These are phyloP conservation scores for Calonectria pseudoreteaudii DNA, from an alignment of 2,329 filamentous ascomycete species.

Conservation along the genomic window DNA sequence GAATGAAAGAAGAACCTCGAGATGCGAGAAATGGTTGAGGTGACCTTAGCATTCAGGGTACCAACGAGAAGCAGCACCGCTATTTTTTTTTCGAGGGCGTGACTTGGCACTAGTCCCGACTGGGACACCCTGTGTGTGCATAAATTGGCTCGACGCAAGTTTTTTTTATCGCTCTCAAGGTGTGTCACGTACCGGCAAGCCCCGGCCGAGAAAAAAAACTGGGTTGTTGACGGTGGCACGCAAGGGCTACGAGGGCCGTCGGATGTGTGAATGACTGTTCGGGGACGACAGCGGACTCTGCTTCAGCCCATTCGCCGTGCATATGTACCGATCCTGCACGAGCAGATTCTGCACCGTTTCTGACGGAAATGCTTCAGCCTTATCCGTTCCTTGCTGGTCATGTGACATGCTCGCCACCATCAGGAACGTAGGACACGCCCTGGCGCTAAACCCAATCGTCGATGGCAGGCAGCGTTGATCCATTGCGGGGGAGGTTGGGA, in stretches of 20 bases:
- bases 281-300: too few species aligned
- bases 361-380: slow-evolving; percentile 4
- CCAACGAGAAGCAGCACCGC: slow-evolving; percentile 33
- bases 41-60: slow-evolving; percentile 34
- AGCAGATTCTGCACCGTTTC: slow-evolving; percentile 1
- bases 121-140: slow-evolving; percentile 22
- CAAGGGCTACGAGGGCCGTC: neutral
- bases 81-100: slow-evolving; percentile 36
- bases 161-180: neutral
- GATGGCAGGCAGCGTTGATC: slow-evolving; percentile 33
- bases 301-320: neutral
- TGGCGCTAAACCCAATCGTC: slow-evolving; percentile 29
- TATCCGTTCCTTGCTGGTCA: slow-evolving; percentile 4
- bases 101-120: slow-evolving; percentile 33
- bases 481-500: slow-evolving; percentile 27
- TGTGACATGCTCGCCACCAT: neutral
- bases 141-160: slow-evolving; percentile 7
- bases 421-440: neutral
- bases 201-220: neutral
- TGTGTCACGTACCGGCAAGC: neutral
- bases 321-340: neutral
- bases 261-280: neutral
- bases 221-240: neutral
- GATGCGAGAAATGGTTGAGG: slow-evolving; percentile 37
- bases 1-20: slow-evolving; percentile 33